A percentile compares a stretch with the other conserved stretches of the same genome.
These are phyloP conservation scores for Apophysomyces variabilis DNA, from an alignment of 371 early-diverging fungal species.

Conservation along the genomic window DNA sequence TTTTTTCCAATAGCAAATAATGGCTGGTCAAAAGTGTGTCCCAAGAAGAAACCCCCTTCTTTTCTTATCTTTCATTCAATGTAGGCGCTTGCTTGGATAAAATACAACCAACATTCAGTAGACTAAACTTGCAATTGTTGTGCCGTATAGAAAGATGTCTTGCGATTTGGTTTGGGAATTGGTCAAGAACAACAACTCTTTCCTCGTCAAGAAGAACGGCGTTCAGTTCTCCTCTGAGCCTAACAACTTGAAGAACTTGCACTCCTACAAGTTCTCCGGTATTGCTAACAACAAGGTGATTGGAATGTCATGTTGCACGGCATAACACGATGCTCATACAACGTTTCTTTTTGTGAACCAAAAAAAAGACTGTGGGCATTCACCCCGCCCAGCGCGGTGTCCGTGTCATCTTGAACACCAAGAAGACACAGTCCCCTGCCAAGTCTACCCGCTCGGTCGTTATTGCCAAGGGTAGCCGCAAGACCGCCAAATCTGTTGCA, in stretches of 20 bases:
- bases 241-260: constrained; percentile 82
- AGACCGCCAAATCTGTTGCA: constrained; percentile 71
- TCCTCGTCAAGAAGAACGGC: constrained; percentile 88
- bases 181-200: constrained; percentile 84
- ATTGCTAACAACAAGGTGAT: constrained; percentile 79
- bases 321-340: not conserved
- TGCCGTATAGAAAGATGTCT: constrained; percentile 46
- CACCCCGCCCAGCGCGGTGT: constrained; percentile 68
- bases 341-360: constrained; percentile 1
- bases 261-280: constrained; percentile 89
- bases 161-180: constrained; percentile 83
- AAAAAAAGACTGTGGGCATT: constrained; percentile 65
- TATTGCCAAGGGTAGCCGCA: constrained; percentile 70
- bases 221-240: constrained; percentile 82
- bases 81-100: not conserved
- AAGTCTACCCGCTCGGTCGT: constrained; percentile 60
- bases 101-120: too few relatives aligned
- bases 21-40: not conserved
- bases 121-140: too few relatives aligned
- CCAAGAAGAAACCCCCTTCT: constrained; percentile 5
- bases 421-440: constrained; percentile 60
- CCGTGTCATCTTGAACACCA: constrained; percentile 58
- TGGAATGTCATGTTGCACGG: not conserved
- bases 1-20: not conserved
- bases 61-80: constrained; percentile 10